Base-by-base conservation (phyloP, 306 rosid species). In the Cucumis melo region DNA sequence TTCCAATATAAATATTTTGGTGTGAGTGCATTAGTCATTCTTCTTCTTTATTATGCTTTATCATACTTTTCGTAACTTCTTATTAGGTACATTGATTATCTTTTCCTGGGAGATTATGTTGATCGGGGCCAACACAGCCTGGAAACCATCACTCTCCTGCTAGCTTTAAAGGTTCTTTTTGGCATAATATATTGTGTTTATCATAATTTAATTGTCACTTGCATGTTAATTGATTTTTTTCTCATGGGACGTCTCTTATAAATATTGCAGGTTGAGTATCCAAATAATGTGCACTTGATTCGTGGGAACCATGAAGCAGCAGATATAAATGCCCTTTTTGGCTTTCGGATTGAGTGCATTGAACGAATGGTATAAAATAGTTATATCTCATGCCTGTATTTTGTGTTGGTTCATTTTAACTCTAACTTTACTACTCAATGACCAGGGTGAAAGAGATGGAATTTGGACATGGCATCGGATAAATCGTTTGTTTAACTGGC, bases 231-330 rank as follows among this genome's bases (percentile, higher is more conserved):
- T 58, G 10, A 75, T 6, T 16, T 39, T 39, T 74, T 72, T 75
- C 0, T 51, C 20, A 23, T 29, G 42, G 29, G 55, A 5, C 15
- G 2, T 64, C 6, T 53, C 63, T 50, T 32, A 29, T n/a, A 57
- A 51, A 85, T 82, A 21, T 82, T 86, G 84, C 88, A 94, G 99
- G 96, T 94, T 79, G 99, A 94, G 81, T 90, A 92, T 86, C 82
- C 95, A 76, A 86, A 85, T 74, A 92, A 89, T 73, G 97, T 94
- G 41, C 99, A 94, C 81, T 84, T 94, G 82, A 94, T 94, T 80
- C 93, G 97, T 78, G 99, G 99, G 57, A 94, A 94, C 80, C 99
- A 94, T 85, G 99, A 94, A 89, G 99, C 99, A 82, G 99, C 99
- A 44, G 99, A 94, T 88, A 94, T 94, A 78, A 94, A 94, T 86